Evolutionary conservation across 192 early-diverging fungal genomes (phyloP).

Genomic region (Thoreauomyces humboldtii): DNA sequence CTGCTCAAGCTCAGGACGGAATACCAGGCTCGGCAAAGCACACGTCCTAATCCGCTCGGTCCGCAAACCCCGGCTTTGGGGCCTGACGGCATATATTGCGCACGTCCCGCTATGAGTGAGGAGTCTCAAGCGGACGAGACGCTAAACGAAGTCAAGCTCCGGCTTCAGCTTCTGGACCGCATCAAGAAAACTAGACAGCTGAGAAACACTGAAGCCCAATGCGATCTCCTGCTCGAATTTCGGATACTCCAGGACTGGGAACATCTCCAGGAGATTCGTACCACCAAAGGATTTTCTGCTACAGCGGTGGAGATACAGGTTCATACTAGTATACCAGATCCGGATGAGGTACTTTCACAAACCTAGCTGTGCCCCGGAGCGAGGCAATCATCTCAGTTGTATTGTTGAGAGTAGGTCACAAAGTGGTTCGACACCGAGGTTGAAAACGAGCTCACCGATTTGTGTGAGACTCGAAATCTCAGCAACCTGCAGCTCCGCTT

Average conservation of each 20-base stretch:
- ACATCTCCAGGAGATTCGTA: slow-evolving; percentile 36
- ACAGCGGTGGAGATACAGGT: neutral
- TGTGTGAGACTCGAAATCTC: too few species aligned
- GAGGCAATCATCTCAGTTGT: neutral
- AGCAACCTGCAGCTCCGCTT: too few species aligned
- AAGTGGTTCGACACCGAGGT: neutral
- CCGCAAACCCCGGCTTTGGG: too few species aligned
- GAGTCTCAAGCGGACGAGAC: too few species aligned
- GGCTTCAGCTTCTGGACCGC: slow-evolving; percentile 29
- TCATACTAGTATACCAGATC: too few species aligned
- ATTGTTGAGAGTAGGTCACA: neutral
- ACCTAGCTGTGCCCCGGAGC: too few species aligned
- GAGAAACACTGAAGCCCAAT: slow-evolving; percentile 47
- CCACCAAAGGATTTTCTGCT: slow-evolving; percentile 16
- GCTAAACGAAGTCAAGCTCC: too few species aligned
- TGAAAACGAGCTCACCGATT: neutral
- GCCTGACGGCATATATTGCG: too few species aligned
- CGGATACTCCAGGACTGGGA: slow-evolving; percentile 49
- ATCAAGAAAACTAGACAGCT: slow-evolving; percentile 37
- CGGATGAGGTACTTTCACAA: too few species aligned
- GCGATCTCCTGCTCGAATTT: slow-evolving; percentile 45
- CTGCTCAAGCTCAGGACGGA: slow-evolving; percentile 18
- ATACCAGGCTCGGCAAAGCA: neutral
- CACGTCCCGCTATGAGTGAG: too few species aligned
- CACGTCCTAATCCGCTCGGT: too few species aligned